Conservation (phyloP, 2,329 filamentous ascomycete genomes). For the Periconia sp. region DNA sequence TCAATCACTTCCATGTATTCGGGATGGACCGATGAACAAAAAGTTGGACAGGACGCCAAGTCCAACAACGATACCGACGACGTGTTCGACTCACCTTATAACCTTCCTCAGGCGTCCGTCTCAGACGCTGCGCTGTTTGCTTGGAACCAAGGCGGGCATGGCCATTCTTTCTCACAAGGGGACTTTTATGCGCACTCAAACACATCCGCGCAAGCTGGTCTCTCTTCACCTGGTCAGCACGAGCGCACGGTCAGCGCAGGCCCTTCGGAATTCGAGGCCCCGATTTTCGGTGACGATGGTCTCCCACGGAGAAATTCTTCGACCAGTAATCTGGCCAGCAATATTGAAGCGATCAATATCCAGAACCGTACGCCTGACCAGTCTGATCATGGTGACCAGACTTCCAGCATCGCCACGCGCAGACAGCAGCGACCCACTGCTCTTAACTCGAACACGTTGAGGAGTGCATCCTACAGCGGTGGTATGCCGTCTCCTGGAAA, state of each 20-base stretch:
- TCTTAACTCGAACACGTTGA: constrained; percentile 41
- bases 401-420: constrained; percentile 45
- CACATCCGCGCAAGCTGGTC: constrained; percentile 37
- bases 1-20: constrained; percentile 41
- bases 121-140: constrained; percentile 35
- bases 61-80: constrained; percentile 30
- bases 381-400: constrained; percentile 42
- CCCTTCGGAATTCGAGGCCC: constrained; percentile 34
- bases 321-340: constrained; percentile 41
- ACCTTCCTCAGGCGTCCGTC: constrained; percentile 29
- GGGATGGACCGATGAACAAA: constrained; percentile 38
- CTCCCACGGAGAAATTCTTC: constrained; percentile 42
- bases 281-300: constrained; percentile 34
- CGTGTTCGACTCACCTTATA: constrained; percentile 32
- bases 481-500: constrained; percentile 45
- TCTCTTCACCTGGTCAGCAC: constrained; percentile 35
- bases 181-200: constrained; percentile 42
- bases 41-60: constrained; percentile 20
- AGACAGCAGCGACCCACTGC: constrained; percentile 46
- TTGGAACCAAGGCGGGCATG: constrained; percentile 25
- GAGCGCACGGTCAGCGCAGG: constrained; percentile 34
- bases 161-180: constrained; percentile 25
- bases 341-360: constrained; percentile 43
- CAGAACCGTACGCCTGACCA: constrained; percentile 36
- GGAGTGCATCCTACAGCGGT: constrained; percentile 47